Evolutionary conservation across 257 asterid species (phyloP).

Genomic region (Echium plantagineum): DNA sequence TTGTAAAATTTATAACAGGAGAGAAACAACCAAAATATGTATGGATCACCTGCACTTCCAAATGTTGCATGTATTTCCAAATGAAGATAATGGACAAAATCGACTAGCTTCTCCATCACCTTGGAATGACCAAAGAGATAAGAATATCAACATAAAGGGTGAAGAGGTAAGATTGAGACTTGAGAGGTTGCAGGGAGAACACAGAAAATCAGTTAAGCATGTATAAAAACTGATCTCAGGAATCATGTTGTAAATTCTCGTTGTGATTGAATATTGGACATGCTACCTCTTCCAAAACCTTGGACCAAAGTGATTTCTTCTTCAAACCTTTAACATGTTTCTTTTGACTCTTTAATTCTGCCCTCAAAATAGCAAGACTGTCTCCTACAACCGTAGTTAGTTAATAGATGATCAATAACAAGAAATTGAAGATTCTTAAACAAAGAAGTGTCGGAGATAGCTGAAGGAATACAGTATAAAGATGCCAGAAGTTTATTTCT

Average conservation of each 20-base stretch:
- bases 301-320: constrained; percentile 88
- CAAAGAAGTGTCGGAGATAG: neutral
- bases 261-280: constrained; percentile 5
- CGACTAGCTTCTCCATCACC: constrained; percentile 95
- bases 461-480: neutral
- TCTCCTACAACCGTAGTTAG: constrained; percentile 40
- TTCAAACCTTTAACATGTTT: constrained; percentile 72
- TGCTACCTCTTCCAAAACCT: constrained; percentile 88
- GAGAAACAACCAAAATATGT: constrained; percentile 3
- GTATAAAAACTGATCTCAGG: too few relatives aligned
- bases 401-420: neutral
- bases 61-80: constrained; percentile 70
- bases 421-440: neutral
- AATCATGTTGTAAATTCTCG: neutral
- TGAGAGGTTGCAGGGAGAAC: neutral
- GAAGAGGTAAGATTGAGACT: neutral
- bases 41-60: constrained; percentile 51
- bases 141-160: constrained; percentile 1
- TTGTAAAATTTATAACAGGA: neutral
- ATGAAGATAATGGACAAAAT: constrained; percentile 74
- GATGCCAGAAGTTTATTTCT: neutral
- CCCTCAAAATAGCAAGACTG: constrained; percentile 61
- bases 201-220: neutral
- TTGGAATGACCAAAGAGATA: constrained; percentile 14
- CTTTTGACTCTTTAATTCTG: constrained; percentile 83